Conservation (phyloP, 441 rosid species). For the Populus hybrid region DNA sequence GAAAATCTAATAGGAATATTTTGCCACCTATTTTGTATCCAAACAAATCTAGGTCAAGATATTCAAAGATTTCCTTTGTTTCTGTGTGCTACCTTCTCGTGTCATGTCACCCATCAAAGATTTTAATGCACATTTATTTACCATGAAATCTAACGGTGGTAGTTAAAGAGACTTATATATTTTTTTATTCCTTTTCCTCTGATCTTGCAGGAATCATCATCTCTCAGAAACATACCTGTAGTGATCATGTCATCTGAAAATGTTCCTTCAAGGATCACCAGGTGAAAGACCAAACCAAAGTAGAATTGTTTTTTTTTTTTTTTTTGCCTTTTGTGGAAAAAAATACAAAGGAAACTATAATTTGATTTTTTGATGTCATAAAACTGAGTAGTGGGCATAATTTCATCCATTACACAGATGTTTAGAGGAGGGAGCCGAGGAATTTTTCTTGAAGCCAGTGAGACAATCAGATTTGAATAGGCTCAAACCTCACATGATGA, state of each 20-base stretch:
- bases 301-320: background rate
- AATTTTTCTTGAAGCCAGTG: conserved; percentile 65
- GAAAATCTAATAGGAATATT: conserved; percentile 30
- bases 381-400: background rate
- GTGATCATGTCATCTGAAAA: conserved; percentile 78
- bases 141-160: background rate
- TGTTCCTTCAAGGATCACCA: conserved; percentile 60
- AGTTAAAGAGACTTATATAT: background rate
- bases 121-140: background rate
- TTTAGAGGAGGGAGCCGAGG: conserved; percentile 80
- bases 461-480: conserved; percentile 50
- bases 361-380: background rate
- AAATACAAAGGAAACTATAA: background rate
- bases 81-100: background rate
- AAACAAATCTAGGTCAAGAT: conserved; percentile 17
- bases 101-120: background rate
- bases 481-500: conserved; percentile 53
- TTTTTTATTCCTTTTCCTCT: background rate
- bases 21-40: conserved; percentile 25
- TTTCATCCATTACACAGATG: conserved; percentile 34
- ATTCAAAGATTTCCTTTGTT: conserved; percentile 22
- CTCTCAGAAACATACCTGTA: conserved; percentile 58
- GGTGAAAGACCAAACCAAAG: conserved; percentile 22
- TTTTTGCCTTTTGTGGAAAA: background rate
- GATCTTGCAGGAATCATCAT: conserved; percentile 45